Base-by-base conservation (phyloP, 2,329 filamentous ascomycete species). In the Ustulina deusta region DNA sequence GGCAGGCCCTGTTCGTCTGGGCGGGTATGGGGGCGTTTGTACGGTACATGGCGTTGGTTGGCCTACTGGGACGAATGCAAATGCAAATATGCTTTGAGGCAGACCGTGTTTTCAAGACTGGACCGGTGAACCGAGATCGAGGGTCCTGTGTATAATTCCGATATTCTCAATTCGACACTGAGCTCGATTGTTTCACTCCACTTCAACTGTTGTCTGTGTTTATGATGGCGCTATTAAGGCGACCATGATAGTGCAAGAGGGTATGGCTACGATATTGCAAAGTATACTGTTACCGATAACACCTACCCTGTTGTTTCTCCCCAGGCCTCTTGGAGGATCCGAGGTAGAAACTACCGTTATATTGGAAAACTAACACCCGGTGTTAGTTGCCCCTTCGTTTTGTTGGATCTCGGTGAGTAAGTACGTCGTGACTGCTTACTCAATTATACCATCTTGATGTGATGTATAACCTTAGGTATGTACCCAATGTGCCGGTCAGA, bases 1-100 rank as follows among this genome's bases (percentile, higher is more conserved):
- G 60, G 36, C n/a, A n/a, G n/a, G n/a, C n/a, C n/a, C n/a, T n/a
- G n/a, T n/a, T n/a, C n/a, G n/a, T n/a, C n/a, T 20, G 46, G 57
- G 38, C 3, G n/a, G 56, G 32, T 25, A 56, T 51, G 59, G 32
- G 58, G 65, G 66, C 66, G 57, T 68, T 54, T 64, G 6, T 7
- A 17, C 15, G 61, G 56, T n/a, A 58, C 20, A 54, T 10, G 59
- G 64, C 55, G 62, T 65, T 62, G 22, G 32, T 20, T 49, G 29
- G 17, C 7, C 29, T 29, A 22, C 15, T 3, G 34, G 32, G 34
- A 61, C 22, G 22, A 46, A 4, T 46, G 42, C 20, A 22, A 40
- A 32, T 40, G 32, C 20, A 40, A 36, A 34, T 54, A 48, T 29
- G 22, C 44, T 22, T 34, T 22, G 15, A 36, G 17, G 40, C 25